Conservation (phyloP, 2,329 filamentous ascomycete genomes). For the Coleophoma eucalyptorum region DNA sequence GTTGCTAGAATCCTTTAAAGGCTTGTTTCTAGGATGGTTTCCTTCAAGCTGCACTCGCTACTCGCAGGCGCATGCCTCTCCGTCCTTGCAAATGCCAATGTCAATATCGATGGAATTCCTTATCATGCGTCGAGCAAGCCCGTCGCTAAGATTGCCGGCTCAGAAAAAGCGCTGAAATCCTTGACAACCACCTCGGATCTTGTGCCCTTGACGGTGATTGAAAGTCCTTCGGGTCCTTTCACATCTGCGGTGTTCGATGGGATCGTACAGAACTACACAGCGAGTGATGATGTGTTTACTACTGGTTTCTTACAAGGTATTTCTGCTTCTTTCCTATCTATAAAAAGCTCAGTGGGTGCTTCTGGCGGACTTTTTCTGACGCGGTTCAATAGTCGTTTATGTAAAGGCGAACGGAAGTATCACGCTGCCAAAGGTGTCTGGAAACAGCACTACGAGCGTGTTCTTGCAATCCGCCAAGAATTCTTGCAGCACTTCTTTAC, state of each 20-base stretch:
- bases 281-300: constrained; percentile 5
- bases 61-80: neutral
- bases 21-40: too few species aligned
- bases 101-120: constrained; percentile 15
- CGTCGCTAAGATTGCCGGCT: neutral
- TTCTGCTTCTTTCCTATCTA: neutral
- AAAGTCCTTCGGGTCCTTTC: neutral
- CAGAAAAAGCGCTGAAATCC: neutral
- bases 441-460: constrained; percentile 14
- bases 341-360: neutral
- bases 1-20: too few species aligned
- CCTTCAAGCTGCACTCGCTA: too few species aligned
- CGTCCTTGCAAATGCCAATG: neutral
- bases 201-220: constrained; percentile 6
- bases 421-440: neutral
- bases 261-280: constrained; percentile 2
- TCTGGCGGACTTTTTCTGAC: neutral
- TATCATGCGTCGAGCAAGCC: constrained; percentile 16
- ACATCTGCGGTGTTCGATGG: neutral
- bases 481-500: constrained; percentile 22
- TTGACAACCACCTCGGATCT: neutral
- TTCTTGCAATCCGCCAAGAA: constrained; percentile 14
- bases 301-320: constrained; percentile 2
- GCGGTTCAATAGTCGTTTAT: neutral
- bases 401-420: neutral